A percentile compares a stretch with the other conserved stretches of the same genome.
These are phyloP conservation scores for Tricholoma furcatifolium DNA, from an alignment of 768 basidiomycete genomes.

Conservation along the genomic window DNA sequence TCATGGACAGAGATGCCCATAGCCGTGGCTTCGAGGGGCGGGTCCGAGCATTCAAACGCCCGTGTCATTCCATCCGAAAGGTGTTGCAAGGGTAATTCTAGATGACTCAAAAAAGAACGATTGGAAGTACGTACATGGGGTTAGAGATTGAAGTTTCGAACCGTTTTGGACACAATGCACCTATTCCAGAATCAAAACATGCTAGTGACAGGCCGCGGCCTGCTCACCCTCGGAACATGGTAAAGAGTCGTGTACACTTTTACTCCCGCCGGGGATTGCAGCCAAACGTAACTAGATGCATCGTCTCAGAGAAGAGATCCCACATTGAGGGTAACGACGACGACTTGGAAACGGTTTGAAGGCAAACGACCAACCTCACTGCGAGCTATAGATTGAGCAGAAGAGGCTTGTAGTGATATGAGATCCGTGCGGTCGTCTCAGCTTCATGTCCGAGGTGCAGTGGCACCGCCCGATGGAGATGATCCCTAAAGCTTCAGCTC, in stretches of 20 bases:
- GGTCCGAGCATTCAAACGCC: constrained; percentile 14
- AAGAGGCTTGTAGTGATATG: too few species aligned
- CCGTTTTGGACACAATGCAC: constrained; percentile 6
- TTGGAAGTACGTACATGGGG: constrained; percentile 11
- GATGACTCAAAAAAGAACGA: constrained; percentile 13
- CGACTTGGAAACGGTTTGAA: too few species aligned
- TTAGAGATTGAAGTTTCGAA: neutral
- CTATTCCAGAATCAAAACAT: constrained; percentile 11
- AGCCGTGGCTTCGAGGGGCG: constrained; percentile 14
- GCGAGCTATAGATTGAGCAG: too few species aligned
- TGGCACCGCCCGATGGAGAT: too few species aligned
- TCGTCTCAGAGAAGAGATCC: too few species aligned
- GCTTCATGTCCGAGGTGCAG: too few species aligned
- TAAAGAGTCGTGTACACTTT: neutral
- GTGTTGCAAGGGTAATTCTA: constrained; percentile 11
- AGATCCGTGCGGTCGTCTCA: too few species aligned
- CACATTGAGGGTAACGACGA: too few species aligned
- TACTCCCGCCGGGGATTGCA: too few species aligned
- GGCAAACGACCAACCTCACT: too few species aligned
- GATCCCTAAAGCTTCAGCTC: too few species aligned
- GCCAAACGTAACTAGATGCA: too few species aligned
- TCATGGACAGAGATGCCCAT: constrained; percentile 11
- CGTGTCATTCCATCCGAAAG: constrained; percentile 13
- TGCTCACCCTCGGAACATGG: constrained; percentile 10
- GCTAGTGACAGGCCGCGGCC: constrained; percentile 5